Conservation (phyloP, 768 basidiomycete species). For the Mycena rosella region DNA sequence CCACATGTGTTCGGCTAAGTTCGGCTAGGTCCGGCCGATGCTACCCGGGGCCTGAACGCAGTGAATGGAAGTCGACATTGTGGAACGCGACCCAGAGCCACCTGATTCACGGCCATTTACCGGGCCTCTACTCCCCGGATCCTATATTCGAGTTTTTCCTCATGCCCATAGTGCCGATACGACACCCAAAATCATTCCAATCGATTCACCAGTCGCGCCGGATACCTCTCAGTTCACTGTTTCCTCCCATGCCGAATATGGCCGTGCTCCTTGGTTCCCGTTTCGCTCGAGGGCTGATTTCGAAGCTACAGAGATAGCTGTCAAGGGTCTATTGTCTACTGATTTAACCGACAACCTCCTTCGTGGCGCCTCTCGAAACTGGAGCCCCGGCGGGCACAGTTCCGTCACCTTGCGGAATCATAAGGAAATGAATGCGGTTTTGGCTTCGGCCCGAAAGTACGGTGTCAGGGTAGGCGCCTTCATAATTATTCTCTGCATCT, state of each 20-base stretch:
- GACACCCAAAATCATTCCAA: not conserved
- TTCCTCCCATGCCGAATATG: not conserved
- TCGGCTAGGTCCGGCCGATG: too few species aligned
- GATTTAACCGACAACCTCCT: not conserved
- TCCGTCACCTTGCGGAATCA: not conserved
- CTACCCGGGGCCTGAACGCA: too few species aligned
- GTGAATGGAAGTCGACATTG: not conserved
- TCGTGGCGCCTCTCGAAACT: not conserved
- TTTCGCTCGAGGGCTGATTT: not conserved
- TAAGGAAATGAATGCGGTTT: not conserved
- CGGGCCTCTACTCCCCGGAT: not conserved
- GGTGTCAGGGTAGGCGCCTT: not conserved
- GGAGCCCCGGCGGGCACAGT: not conserved
- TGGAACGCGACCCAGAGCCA: too few species aligned
- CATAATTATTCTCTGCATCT: not conserved
- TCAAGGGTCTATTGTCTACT: not conserved
- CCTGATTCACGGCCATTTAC: not conserved
- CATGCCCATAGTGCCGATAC: not conserved
- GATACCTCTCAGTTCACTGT: not conserved
- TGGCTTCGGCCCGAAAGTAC: not conserved
- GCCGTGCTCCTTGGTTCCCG: not conserved
- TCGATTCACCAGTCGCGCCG: not conserved
- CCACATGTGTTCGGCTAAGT: too few species aligned
- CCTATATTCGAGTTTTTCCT: not conserved
- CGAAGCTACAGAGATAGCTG: not conserved